phyloP scores from a whole-genome alignment of 768 basidiomycete genomes.

The Termitomyces sp. region DNA sequence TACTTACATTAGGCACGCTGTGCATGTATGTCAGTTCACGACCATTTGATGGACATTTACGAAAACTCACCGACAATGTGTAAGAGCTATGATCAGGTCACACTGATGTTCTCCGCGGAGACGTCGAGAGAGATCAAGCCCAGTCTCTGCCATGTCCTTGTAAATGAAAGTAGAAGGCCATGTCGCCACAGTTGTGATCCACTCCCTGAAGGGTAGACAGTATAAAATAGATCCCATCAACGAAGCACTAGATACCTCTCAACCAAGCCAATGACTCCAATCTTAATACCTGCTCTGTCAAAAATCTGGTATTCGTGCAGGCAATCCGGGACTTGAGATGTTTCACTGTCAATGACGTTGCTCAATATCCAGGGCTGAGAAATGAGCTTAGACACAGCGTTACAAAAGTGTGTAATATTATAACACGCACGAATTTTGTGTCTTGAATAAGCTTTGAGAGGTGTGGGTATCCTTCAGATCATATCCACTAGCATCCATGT shows the following conservation, averaged over 20 bases:
- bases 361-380: conserved; percentile 85
- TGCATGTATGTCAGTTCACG: background rate
- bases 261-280: conserved; percentile 84
- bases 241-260: conserved; percentile 51
- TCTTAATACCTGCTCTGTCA: conserved; percentile 61
- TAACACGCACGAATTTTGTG: conserved; percentile 60
- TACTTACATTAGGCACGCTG: conserved; percentile 43
- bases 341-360: conserved; percentile 73
- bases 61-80: conserved; percentile 62
- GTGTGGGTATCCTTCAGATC: conserved; percentile 54
- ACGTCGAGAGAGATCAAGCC: conserved; percentile 61
- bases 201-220: conserved; percentile 48
- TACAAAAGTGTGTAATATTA: background rate
- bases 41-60: background rate
- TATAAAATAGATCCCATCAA: background rate
- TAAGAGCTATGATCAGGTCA: conserved; percentile 81
- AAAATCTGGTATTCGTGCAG: conserved; percentile 60
- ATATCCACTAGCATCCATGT: background rate
- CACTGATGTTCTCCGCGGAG: conserved; percentile 70
- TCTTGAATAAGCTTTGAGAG: conserved; percentile 63
- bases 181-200: conserved; percentile 82
- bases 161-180: conserved; percentile 83
- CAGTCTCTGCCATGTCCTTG: conserved; percentile 68
- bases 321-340: conserved; percentile 53
- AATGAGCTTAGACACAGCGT: background rate